phyloP scores from a whole-genome alignment of 2,329 filamentous ascomycete genomes.

The Pestalotiopsis sp. region DNA sequence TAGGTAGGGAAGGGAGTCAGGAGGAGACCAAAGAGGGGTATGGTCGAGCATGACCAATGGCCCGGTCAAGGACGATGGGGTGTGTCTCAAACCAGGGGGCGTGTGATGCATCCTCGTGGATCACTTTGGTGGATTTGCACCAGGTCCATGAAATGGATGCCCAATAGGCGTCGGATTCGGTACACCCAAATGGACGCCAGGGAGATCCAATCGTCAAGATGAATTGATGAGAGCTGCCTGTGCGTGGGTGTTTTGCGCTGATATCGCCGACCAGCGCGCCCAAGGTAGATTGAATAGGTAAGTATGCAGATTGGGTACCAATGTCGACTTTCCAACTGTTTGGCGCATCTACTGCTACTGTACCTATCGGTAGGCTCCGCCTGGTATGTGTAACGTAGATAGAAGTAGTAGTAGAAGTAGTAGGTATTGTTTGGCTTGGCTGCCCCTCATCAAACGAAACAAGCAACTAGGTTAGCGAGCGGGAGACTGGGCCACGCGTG shows the following conservation, averaged over 20 bases:
- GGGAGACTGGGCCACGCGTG: background rate
- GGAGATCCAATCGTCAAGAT: conserved; percentile 23
- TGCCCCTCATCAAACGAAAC: background rate
- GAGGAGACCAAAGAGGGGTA: background rate
- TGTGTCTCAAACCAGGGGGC: conserved; percentile 10
- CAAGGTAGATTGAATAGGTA: background rate
- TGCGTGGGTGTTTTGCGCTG: background rate
- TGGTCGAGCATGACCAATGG: conserved; percentile 7
- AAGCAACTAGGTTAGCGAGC: background rate
- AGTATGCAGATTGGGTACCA: conserved; percentile 9
- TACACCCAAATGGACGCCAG: conserved; percentile 21
- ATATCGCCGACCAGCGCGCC: background rate
- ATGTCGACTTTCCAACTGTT: background rate
- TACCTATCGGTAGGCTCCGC: background rate
- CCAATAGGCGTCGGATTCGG: conserved; percentile 25
- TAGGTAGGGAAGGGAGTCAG: background rate
- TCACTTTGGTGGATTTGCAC: conserved; percentile 14
- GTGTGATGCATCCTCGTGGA: conserved; percentile 12
- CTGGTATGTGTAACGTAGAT: background rate
- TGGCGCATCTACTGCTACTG: background rate
- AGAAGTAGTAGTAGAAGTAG: background rate
- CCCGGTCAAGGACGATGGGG: background rate
- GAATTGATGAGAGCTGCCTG: conserved; percentile 23
- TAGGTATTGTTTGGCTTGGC: background rate
- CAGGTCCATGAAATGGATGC: conserved; percentile 23